These are phyloP conservation scores for Dothideomycetes sp. DNA, from an alignment of 2,329 filamentous ascomycete species.

Conservation along the genomic window DNA sequence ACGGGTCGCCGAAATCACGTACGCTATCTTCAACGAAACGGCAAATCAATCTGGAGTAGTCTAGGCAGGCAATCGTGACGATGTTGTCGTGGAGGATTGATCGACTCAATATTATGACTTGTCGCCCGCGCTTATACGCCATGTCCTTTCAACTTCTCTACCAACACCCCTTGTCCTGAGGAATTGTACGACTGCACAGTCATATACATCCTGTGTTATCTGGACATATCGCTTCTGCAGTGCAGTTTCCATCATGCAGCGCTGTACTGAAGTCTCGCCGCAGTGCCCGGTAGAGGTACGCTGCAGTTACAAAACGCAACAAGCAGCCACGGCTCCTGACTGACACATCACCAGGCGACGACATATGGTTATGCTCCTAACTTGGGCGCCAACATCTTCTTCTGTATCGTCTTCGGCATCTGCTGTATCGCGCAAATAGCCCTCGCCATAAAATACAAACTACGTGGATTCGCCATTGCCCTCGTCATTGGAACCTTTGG, in stretches of 20 bases:
- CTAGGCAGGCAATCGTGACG: constrained; percentile 1
- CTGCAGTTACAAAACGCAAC: no score
- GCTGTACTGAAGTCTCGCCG: constrained; percentile 23
- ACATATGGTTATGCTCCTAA: constrained; percentile 34
- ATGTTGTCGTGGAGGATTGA: no score
- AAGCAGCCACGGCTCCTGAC: no score
- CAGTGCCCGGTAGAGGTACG: constrained; percentile 29
- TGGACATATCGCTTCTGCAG: no score
- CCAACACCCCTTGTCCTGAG: not conserved
- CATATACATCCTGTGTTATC: constrained; percentile 10
- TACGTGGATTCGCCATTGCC: constrained; percentile 33
- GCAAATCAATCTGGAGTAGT: no score
- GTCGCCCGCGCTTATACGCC: not conserved
- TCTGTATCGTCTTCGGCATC: constrained; percentile 29
- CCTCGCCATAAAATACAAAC: constrained; percentile 27
- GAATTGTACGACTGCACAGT: constrained; percentile 5
- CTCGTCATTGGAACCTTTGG: constrained; percentile 32
- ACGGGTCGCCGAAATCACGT: constrained; percentile 1
- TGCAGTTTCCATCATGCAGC: no score
- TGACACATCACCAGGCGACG: no score
- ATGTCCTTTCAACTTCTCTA: not conserved
- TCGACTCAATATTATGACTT: no score
- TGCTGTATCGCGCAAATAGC: constrained; percentile 27
- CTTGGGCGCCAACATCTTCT: constrained; percentile 30
- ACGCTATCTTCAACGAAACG: constrained; percentile 10